Conservation (phyloP, 345 rosid genomes). For the Boechera retrofracta region DNA sequence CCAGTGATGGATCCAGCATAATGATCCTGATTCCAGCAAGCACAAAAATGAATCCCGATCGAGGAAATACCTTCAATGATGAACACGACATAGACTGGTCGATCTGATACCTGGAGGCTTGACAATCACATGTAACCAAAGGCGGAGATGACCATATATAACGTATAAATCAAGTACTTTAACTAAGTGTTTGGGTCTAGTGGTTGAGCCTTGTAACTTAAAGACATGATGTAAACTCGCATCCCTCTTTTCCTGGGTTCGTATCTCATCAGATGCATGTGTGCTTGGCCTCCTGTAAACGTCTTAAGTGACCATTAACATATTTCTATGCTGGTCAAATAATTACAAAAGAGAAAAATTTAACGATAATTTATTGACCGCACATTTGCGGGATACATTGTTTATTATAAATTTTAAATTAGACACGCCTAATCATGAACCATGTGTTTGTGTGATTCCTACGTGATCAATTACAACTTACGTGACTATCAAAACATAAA, state of each 20-base stretch:
- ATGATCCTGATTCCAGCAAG: neutral
- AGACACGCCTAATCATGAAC: neutral
- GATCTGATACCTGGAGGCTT: too few species aligned
- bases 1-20: neutral
- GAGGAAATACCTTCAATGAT: too few species aligned
- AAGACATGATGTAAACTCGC: too few species aligned
- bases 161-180: too few species aligned
- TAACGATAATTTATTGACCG: neutral
- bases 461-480: neutral
- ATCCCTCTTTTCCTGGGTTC: too few species aligned
- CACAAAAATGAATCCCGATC: neutral
- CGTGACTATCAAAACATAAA: neutral
- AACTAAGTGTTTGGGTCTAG: too few species aligned
- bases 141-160: too few species aligned
- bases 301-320: neutral
- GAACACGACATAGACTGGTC: neutral
- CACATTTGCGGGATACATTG: neutral
- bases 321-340: too few species aligned
- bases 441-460: neutral
- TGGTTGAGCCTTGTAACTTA: too few species aligned
- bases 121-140: too few species aligned
- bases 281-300: neutral
- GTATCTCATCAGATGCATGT: neutral
- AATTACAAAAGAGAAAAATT: too few species aligned
- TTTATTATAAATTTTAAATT: neutral